These are phyloP conservation scores for Nemania abortiva DNA, from an alignment of 2,329 filamentous ascomycete species.

Conservation along the genomic window DNA sequence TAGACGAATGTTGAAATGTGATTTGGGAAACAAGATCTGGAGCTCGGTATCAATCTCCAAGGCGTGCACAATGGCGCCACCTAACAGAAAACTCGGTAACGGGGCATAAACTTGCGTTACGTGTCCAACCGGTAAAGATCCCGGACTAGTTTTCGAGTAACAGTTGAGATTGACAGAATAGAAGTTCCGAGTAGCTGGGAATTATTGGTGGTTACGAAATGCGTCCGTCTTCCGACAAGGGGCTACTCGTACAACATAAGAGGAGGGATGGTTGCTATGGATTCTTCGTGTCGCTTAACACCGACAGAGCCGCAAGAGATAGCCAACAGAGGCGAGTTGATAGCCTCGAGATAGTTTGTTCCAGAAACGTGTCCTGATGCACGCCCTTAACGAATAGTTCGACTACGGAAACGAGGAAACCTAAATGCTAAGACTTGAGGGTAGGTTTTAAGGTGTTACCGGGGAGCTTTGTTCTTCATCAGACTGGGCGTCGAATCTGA, in stretches of 20 bases:
- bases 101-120: conserved; percentile 10
- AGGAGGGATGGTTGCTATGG: neutral
- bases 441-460: conserved; percentile 2
- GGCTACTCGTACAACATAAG: conserved; percentile 26
- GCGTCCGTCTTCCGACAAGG: conserved; percentile 18
- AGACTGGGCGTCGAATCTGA: conserved; percentile 7
- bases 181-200: conserved; percentile 18
- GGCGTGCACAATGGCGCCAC: conserved; percentile 37
- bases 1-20: conserved; percentile 38
- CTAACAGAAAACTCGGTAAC: conserved; percentile 9
- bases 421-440: neutral
- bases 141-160: conserved; percentile 9
- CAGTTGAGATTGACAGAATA: conserved; percentile 15
- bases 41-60: conserved; percentile 32
- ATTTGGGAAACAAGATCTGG: conserved; percentile 32
- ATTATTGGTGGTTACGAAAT: conserved; percentile 11
- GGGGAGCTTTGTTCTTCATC: neutral
- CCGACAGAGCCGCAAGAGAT: conserved; percentile 13
- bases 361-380: conserved; percentile 1
- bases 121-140: neutral
- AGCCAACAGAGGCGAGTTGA: conserved; percentile 4
- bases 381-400: conserved; percentile 2
- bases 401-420: neutral
- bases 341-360: neutral
- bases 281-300: conserved; percentile 2